Evolutionary conservation across 345 rosid genomes (phyloP).

Genomic region (Salix udensis): DNA sequence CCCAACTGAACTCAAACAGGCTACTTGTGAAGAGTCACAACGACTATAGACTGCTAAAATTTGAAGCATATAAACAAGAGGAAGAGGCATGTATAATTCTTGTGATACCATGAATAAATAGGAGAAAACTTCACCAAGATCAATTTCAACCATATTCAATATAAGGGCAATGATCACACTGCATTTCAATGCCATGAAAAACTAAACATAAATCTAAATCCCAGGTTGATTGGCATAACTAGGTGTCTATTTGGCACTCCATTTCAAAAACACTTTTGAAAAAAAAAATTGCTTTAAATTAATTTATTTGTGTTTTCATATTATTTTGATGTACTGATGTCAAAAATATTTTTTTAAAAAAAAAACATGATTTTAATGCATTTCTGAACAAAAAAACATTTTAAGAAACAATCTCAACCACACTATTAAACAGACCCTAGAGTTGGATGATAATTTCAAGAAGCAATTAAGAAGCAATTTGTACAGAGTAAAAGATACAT

Average conservation of each 20-base stretch:
- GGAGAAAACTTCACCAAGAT: neutral
- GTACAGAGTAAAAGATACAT: conserved; percentile 5
- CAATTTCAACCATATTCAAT: neutral
- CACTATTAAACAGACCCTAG: too few relatives aligned
- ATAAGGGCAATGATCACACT: neutral
- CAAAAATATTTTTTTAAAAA: too few relatives aligned
- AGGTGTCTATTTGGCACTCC: too few relatives aligned
- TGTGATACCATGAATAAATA: neutral
- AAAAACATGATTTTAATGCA: too few relatives aligned
- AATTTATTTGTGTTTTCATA: too few relatives aligned
- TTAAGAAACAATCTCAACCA: too few relatives aligned
- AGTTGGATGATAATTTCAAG: neutral
- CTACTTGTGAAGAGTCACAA: neutral
- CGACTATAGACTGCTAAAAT: neutral
- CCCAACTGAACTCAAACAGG: neutral
- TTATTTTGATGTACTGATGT: too few relatives aligned
- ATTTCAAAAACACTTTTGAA: too few relatives aligned
- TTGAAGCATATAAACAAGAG: neutral
- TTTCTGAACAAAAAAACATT: too few relatives aligned
- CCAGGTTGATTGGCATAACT: conserved; percentile 2
- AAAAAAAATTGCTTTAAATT: too few relatives aligned
- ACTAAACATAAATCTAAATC: neutral
- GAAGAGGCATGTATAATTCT: neutral
- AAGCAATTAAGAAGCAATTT: neutral
- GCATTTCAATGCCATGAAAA: neutral